Evolutionary conservation across 768 basidiomycete genomes (phyloP), one percentile per base, ranked within the genome.

Genomic region (Dentipellis sp.): DNA sequence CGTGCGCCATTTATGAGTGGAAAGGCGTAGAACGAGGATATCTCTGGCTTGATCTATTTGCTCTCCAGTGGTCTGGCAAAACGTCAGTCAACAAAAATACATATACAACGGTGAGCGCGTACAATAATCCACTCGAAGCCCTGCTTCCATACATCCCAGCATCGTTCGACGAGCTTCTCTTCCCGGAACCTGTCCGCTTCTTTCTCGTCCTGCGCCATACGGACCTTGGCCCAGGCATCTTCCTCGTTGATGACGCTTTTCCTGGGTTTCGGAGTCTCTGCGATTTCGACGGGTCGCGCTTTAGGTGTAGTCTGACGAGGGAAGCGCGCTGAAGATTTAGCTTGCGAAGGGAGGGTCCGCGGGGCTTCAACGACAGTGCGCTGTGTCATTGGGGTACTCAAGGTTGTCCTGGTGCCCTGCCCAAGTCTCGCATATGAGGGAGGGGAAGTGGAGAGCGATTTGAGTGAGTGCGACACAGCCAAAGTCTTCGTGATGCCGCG

Each of bases 211-310:
- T 80, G 79, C 48, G 79, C 76, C 75, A 85, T 79, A 64, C 78
- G 76, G 36, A 90, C 82, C 59, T 83, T 88, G 61, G 83, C 82
- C 87, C 88, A 92, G 0, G 84, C 84, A 56, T 88, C 84, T 54
- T 86, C 81, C 64, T 86, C 81, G 62, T 86, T 82, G 17, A 82
- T 68, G n/a, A 75, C 71, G 60, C 73, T 80, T 11, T 73, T 77
- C 23, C 75, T 74, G 59, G 73, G 75, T 52, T 58, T 58, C 11
- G 50, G 53, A 29, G 55, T 36, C 10, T 51, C 50, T 39, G 47
- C 10, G 34, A 56, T 50, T 34, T 37, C 42, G 46, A 58, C 49
- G 23, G 56, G 54, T 7, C 54, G 48, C 37, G 53, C 21, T 42
- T 52, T 9, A 9, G 51, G 19, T 21, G 17, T 50, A 12, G 36